A percentile compares a stretch with the other conserved stretches of the same genome.
phyloP scores from a whole-genome alignment of 805 yeast genomes.

The Tetrapisispora fleetii region DNA sequence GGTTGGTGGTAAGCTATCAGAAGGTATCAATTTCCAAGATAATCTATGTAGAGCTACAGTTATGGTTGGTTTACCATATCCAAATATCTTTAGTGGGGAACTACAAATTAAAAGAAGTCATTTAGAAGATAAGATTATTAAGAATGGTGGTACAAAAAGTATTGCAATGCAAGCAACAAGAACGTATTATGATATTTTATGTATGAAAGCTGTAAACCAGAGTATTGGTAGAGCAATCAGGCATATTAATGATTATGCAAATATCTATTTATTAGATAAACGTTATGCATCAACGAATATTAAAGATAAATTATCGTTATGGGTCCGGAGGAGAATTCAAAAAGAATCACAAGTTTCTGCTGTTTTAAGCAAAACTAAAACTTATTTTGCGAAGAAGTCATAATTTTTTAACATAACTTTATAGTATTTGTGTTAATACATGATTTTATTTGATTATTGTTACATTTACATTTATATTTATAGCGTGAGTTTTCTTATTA shows the following conservation, averaged over 20 bases:
- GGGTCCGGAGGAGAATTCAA: constrained; percentile 50
- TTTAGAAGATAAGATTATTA: constrained; percentile 43
- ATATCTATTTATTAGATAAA: constrained; percentile 59
- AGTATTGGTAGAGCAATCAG: constrained; percentile 88
- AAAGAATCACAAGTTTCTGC: constrained; percentile 9
- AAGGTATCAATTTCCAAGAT: constrained; percentile 87
- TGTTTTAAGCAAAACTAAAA: constrained; percentile 15
- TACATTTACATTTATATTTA: constrained; percentile 1
- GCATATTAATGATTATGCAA: constrained; percentile 72
- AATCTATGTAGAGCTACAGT: constrained; percentile 78
- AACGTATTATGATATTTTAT: constrained; percentile 58
- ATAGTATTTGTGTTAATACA: background rate
- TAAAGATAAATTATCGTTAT: constrained; percentile 53
- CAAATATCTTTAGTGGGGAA: constrained; percentile 76
- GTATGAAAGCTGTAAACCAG: constrained; percentile 88
- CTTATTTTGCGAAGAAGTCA: constrained; percentile 12
- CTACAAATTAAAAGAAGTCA: constrained; percentile 59
- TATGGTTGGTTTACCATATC: constrained; percentile 84
- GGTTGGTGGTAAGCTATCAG: constrained; percentile 88
- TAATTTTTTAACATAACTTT: background rate
- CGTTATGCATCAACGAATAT: constrained; percentile 43
- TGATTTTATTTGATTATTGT: background rate
- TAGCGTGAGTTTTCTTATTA: background rate
- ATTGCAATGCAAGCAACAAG: constrained; percentile 41
- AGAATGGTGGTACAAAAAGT: constrained; percentile 36